These are phyloP conservation scores for Coemansia reversa DNA, from an alignment of 192 early-diverging fungal genomes.

Conservation along the genomic window DNA sequence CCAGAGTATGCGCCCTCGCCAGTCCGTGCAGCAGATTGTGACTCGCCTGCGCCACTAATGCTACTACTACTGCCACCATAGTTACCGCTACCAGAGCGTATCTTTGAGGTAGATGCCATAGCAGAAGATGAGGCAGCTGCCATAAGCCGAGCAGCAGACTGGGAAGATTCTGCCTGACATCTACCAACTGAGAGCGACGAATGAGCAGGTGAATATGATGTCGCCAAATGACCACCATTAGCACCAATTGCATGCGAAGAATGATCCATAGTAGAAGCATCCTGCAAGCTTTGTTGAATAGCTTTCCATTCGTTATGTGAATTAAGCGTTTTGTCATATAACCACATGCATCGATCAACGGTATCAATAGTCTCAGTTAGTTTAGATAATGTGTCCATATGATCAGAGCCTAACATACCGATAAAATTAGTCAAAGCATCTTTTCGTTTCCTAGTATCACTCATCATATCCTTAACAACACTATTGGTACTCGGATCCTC, in stretches of 20 bases:
- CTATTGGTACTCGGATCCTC: slow-evolving; percentile 39
- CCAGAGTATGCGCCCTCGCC: neutral
- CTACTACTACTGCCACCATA: slow-evolving; percentile 4
- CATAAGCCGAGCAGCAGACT: slow-evolving; percentile 12
- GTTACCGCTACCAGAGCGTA: neutral
- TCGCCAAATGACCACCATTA: neutral
- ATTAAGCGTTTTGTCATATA: slow-evolving; percentile 35
- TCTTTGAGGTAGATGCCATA: slow-evolving; percentile 9
- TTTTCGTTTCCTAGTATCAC: slow-evolving; percentile 34
- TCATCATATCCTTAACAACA: slow-evolving; percentile 36
- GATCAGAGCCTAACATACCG: slow-evolving; percentile 26
- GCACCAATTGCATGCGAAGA: slow-evolving; percentile 6
- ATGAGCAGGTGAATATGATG: neutral
- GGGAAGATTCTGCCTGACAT: slow-evolving; percentile 27
- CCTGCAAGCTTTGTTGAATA: slow-evolving; percentile 39
- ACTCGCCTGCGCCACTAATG: slow-evolving; percentile 11
- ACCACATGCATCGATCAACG: slow-evolving; percentile 38
- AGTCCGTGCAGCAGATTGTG: neutral
- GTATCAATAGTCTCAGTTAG: slow-evolving; percentile 22
- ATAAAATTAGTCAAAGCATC: slow-evolving; percentile 37
- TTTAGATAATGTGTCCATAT: slow-evolving; percentile 18
- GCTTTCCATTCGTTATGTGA: slow-evolving; percentile 50
- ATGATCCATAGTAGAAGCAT: neutral
- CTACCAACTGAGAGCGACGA: neutral
- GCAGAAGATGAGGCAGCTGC: slow-evolving; percentile 12